Conservation (phyloP, 495 filamentous ascomycete genomes). For the Hyphodiscus hymeniophilus region DNA sequence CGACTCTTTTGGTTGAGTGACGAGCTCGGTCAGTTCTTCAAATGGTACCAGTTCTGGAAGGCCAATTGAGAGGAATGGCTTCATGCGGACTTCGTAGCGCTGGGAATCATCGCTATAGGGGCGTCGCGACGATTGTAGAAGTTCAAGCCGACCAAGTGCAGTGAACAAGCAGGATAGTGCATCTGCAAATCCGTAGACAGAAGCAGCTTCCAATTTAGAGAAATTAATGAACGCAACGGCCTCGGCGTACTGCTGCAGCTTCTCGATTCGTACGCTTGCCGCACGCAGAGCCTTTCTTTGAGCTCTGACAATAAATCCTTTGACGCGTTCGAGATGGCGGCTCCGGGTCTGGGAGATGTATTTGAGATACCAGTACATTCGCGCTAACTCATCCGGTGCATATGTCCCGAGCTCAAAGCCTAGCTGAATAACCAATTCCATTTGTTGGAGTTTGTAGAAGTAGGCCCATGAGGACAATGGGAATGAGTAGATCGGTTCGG, state of each 20-base stretch:
- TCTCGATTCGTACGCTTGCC: constrained; percentile 15
- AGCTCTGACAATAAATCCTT: constrained; percentile 44
- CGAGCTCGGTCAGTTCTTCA: constrained; percentile 43
- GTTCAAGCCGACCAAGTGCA: constrained; percentile 48
- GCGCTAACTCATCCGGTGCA: constrained; percentile 72
- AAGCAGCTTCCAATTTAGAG: constrained; percentile 57
- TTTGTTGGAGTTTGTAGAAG: constrained; percentile 75
- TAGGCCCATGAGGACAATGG: constrained; percentile 86
- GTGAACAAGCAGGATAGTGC: constrained; percentile 60
- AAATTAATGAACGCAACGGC: constrained; percentile 52
- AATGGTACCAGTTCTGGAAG: constrained; percentile 64
- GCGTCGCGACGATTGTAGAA: constrained; percentile 49
- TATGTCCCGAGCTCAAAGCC: constrained; percentile 96
- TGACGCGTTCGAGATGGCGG: constrained; percentile 62
- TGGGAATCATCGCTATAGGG: constrained; percentile 64
- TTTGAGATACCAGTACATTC: constrained; percentile 83
- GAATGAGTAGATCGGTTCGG: constrained; percentile 47
- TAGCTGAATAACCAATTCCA: constrained; percentile 83
- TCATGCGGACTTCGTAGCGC: constrained; percentile 86
- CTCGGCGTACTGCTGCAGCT: constrained; percentile 39
- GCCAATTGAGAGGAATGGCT: constrained; percentile 64
- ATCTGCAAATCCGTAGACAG: constrained; percentile 62
- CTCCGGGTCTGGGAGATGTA: constrained; percentile 46
- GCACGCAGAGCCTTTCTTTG: constrained; percentile 18
- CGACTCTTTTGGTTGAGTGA: constrained; percentile 29